Conservation (phyloP, 2,329 filamentous ascomycete genomes). For the Cercospora sp. region DNA sequence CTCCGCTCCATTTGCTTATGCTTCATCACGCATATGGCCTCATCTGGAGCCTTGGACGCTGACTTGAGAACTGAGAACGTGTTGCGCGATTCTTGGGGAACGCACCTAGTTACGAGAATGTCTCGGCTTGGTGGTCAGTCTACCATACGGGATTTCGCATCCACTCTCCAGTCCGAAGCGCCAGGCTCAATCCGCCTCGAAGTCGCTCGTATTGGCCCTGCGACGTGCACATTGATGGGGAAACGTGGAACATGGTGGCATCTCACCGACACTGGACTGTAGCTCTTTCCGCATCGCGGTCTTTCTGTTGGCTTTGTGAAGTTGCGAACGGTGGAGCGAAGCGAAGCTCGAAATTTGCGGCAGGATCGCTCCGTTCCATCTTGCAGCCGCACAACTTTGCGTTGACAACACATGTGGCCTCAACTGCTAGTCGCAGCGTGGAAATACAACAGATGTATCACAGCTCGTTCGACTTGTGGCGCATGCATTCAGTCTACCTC, state of each 20-base stretch:
- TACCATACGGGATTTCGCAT: neutral
- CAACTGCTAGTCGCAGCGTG: neutral
- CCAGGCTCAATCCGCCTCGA: neutral
- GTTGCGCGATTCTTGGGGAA: neutral
- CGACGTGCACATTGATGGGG: neutral
- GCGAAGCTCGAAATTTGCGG: neutral
- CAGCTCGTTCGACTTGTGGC: neutral
- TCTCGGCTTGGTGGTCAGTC: neutral
- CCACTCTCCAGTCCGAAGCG: neutral
- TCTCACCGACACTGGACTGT: neutral
- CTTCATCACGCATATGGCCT: neutral
- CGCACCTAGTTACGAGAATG: neutral
- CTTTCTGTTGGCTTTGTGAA: neutral
- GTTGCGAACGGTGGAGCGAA: neutral
- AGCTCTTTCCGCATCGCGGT: neutral
- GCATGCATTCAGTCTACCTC: neutral
- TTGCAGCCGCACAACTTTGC: neutral
- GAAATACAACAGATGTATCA: too few relatives aligned
- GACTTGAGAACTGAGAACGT: neutral
- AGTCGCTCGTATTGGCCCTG: neutral
- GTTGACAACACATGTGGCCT: neutral
- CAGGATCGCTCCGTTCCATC: neutral
- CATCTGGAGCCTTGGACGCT: neutral
- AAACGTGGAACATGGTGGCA: neutral
- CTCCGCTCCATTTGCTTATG: neutral